Evolutionary conservation across 495 filamentous ascomycete species (phyloP).

Genomic region (Penicillium chermesinum): DNA sequence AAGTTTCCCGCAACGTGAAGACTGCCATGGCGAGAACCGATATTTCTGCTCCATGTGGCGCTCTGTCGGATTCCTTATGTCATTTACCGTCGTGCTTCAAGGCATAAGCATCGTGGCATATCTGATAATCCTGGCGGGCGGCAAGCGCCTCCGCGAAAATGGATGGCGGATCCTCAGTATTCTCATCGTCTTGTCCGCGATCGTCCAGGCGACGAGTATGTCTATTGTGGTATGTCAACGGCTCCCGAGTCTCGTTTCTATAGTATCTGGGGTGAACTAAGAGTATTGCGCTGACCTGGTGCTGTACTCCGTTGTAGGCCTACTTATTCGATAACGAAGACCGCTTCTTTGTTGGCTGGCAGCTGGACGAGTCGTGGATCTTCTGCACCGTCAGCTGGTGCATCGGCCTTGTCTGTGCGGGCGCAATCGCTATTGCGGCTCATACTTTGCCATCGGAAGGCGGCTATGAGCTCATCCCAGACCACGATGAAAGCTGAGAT

Average conservation of each 20-base stretch:
- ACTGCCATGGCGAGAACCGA: slow-evolving; percentile 63
- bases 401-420: slow-evolving; percentile 56
- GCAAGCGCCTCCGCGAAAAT: slow-evolving; percentile 64
- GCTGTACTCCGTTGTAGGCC: slow-evolving; percentile 43
- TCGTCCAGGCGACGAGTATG: slow-evolving; percentile 64
- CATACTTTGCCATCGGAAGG: slow-evolving; percentile 71
- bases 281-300: background rate
- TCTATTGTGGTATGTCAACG: slow-evolving; percentile 63
- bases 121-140: slow-evolving; percentile 67
- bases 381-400: slow-evolving; percentile 71
- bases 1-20: slow-evolving; percentile 55
- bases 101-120: slow-evolving; percentile 70
- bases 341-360: slow-evolving; percentile 82
- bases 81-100: slow-evolving; percentile 70
- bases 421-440: slow-evolving; percentile 57
- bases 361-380: slow-evolving; percentile 70
- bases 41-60: slow-evolving; percentile 93
- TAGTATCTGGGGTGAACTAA: background rate
- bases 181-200: slow-evolving; percentile 55
- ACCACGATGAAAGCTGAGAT: slow-evolving; percentile 23
- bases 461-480: slow-evolving; percentile 74
- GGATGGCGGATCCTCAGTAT: slow-evolving; percentile 72
- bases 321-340: slow-evolving; percentile 82
- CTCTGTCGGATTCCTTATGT: slow-evolving; percentile 79
- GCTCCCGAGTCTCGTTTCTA: background rate